These are phyloP conservation scores for Apiotrichum gracile DNA, from an alignment of 1,284 basidiomycete species.

Conservation along the genomic window DNA sequence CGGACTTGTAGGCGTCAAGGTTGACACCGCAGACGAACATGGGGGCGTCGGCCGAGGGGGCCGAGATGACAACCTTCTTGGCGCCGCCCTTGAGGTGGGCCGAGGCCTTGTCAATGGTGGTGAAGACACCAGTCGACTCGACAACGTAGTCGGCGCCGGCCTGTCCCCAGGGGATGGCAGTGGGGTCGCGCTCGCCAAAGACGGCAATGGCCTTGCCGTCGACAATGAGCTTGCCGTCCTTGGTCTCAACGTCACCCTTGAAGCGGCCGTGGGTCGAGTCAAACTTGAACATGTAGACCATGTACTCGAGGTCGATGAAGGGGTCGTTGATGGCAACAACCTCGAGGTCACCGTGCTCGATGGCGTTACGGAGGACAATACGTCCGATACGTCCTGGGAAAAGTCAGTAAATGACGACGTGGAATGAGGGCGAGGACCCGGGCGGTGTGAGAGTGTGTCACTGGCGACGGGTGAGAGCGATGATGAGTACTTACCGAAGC, in stretches of 20 bases:
- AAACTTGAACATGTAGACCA: constrained; percentile 99
- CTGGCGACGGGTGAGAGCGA: neutral
- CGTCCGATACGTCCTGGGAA: constrained; percentile 89
- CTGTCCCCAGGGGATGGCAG: constrained; percentile 75
- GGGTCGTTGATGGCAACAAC: constrained; percentile 89
- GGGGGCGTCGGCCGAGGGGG: constrained; percentile 95
- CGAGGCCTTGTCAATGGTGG: constrained; percentile 79
- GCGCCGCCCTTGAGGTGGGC: constrained; percentile 98
- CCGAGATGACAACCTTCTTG: constrained; percentile 99
- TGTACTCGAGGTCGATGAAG: constrained; percentile 93
- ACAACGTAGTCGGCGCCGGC: constrained; percentile 88
- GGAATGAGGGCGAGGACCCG: neutral
- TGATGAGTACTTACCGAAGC: constrained; percentile 65
- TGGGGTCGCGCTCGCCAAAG: constrained; percentile 81
- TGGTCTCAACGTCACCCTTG: constrained; percentile 75
- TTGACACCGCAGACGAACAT: constrained; percentile 98
- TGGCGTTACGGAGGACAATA: constrained; percentile 90
- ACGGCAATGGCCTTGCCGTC: constrained; percentile 74
- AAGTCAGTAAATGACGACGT: neutral
- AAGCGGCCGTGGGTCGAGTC: constrained; percentile 94
- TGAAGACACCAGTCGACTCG: constrained; percentile 99
- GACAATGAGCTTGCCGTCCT: constrained; percentile 87
- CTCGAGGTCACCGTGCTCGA: constrained; percentile 68
- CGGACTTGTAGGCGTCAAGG: constrained; percentile 86
- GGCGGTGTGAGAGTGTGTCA: neutral